Base-by-base conservation (phyloP, 2,329 filamentous ascomycete species). In the Curvularia spicifera region DNA sequence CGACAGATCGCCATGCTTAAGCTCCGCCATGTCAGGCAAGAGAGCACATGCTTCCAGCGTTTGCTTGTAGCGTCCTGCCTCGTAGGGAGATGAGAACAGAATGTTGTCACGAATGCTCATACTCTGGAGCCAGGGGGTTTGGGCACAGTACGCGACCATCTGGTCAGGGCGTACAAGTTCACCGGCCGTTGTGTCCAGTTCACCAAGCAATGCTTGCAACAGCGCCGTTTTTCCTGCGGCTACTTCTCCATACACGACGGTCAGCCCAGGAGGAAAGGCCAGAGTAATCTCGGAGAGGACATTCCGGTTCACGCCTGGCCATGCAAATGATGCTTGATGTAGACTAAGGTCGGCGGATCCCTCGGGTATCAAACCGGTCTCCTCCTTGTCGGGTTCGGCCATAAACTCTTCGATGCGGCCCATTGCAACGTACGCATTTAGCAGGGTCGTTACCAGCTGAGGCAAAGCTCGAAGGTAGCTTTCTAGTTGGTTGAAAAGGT, bases 391-490 rank as follows among this genome's bases (percentile, higher is more conserved):
- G 0, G 91, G 91, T 74, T 97, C 93, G 0, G 82, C 80, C 91
- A 97, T 96, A 78, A 96, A 97, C 22, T 85, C 84, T 68, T 96
- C 90, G 20, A 97, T 91, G 64, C 93, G 88, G 8, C 85, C 86
- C 61, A 96, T 86, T 0, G 93, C 90, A 18, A 97, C 89, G n/a
- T 85, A 88, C 0, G 92, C 91, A 68, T 96, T 96, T 64, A 96
- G 83, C 4, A 94, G 78, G 0, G 89, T 85, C 0, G 90, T 92
- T 43, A 96, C 87, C 9, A 96, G 79, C 29, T 85, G 82, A 2
- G 93, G 93, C 0, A 96, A 78, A 51, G 93, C 89, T 54, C 88
- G 87, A 48, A 97, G 79, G 59, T 87, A 91, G 1, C 79, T 81
- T 67, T 94, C 90, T 10, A 97, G 80, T 80, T 94, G 86, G 1